Evolutionary conservation across 106 monocot genomes (phyloP).

Genomic region (Acanthochlamys bracteata): DNA sequence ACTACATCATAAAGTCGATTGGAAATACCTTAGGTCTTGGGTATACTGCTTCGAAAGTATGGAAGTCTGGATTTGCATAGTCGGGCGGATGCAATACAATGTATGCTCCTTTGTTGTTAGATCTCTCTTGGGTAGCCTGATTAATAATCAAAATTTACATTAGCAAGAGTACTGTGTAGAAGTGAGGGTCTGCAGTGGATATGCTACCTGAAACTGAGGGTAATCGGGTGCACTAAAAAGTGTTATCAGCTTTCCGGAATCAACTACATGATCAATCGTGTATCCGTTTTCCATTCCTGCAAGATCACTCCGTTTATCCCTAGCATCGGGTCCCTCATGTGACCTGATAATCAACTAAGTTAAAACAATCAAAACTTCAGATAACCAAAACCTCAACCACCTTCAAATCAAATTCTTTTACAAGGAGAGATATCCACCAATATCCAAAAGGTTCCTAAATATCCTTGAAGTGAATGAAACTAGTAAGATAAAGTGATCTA

Average conservation of each 20-base stretch:
- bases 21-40: conserved; percentile 52
- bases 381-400: conserved; percentile 7
- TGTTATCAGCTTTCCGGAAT: conserved; percentile 80
- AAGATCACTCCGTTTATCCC: conserved; percentile 68
- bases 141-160: background rate
- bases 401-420: too few species aligned
- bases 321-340: conserved; percentile 99
- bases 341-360: conserved; percentile 92
- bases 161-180: background rate
- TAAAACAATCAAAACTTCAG: conserved; percentile 19
- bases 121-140: conserved; percentile 54
- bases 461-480: too few species aligned
- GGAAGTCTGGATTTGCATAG: conserved; percentile 54
- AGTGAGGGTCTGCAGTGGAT: too few species aligned
- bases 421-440: too few species aligned
- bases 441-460: too few species aligned
- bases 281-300: conserved; percentile 78
- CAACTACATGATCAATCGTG: conserved; percentile 82
- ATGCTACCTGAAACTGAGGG: conserved; percentile 98
- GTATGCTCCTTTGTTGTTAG: conserved; percentile 60
- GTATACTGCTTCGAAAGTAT: conserved; percentile 52
- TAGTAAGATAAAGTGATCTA: too few species aligned
- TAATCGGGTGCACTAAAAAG: conserved; percentile 98
- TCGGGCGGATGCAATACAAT: conserved; percentile 50
- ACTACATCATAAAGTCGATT: background rate